Evolutionary conservation across 768 basidiomycete species (phyloP), one percentile per base, ranked within the genome.

Genomic region (Peribolospora baueri): DNA sequence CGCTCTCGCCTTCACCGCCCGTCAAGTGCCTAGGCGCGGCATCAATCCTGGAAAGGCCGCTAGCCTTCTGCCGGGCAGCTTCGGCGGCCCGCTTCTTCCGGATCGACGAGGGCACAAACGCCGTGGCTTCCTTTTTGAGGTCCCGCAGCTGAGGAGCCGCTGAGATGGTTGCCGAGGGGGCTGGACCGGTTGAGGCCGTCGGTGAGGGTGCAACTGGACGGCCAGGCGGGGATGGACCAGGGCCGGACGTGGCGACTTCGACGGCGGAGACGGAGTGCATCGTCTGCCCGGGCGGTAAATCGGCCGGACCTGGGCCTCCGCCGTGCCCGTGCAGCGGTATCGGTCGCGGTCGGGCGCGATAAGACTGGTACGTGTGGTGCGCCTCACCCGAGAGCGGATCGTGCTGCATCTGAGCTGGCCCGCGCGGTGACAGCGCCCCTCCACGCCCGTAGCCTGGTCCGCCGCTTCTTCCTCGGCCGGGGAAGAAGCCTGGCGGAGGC

Each of bases 121-220:
- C 78, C 0, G 86, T 91, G 7, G 83, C 82, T 66, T 98, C 93
- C 67, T 86, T 88, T 70, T 88, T 86, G 58, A 97, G 72, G 68
- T 98, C 86, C 10, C 91, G 82, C 52, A 98, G 68, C 64, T 86
- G 74, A 4, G 93, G 86, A 48, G 72, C 85, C 3, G 88, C 87
- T 25, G 76, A 80, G 52, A 95, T 79, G 2, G 76, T 82, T 2
- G 84, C 85, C 5, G 75, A 25, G 25, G 25, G 69, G 2, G 71
- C 71, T 11, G 72, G 47, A 0, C 57, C 48, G 67, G 49, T 7
- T 14, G 54, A 5, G 42, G 54, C 14, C 13, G 53, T 40, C 53
- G 39, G n/a, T 50, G 53, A 37, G 51, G 41, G 10, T 46, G 69
- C 50, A 73, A 72, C 63, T 76, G 76, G 46, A 67, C 65, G 38